Evolutionary conservation across 2,329 filamentous ascomycete species (phyloP).

Genomic region (Neopestalotiopsis sp.): DNA sequence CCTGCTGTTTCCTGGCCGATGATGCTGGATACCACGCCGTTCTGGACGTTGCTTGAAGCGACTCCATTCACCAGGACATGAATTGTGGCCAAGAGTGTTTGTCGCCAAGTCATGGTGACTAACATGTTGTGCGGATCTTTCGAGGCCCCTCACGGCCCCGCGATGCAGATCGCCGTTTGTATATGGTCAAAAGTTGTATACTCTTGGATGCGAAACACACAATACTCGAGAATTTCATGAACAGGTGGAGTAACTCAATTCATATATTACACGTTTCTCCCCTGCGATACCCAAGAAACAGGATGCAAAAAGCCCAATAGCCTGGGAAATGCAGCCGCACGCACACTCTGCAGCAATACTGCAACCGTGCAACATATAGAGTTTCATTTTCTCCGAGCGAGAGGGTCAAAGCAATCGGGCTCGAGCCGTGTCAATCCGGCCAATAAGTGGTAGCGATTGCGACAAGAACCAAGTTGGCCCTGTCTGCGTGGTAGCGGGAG

Average conservation of each 20-base stretch:
- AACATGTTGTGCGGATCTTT: background rate
- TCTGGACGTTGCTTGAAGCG: background rate
- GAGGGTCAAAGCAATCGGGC: background rate
- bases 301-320: background rate
- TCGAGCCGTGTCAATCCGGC: background rate
- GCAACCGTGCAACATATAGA: background rate
- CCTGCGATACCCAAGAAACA: background rate
- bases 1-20: background rate
- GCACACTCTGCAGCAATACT: background rate
- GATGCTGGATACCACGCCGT: background rate
- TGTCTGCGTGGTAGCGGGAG: background rate
- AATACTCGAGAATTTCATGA: background rate
- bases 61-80: background rate
- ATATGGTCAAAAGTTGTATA: background rate
- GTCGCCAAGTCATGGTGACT: background rate
- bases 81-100: background rate
- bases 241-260: background rate
- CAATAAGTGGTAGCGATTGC: background rate
- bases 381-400: slow-evolving; percentile 4
- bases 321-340: background rate
- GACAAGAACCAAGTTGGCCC: background rate
- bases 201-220: background rate
- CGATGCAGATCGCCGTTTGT: background rate
- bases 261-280: background rate
- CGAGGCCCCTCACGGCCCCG: background rate